Base-by-base conservation (phyloP, 352 stramenopile species). In the Phytophthora sp. region DNA sequence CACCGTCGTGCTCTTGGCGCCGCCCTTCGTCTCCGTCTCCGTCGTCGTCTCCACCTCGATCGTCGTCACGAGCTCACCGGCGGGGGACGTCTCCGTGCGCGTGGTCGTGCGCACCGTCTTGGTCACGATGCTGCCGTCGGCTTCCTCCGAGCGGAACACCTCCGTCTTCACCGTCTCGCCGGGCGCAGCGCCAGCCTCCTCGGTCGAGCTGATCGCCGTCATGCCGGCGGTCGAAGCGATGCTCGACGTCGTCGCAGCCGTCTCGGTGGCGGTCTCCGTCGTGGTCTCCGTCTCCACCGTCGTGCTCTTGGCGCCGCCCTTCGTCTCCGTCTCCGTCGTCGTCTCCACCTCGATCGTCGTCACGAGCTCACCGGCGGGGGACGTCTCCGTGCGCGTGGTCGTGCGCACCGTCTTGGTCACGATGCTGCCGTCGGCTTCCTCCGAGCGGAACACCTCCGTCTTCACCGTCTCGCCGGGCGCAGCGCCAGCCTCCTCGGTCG, bases 401-500 rank as follows among this genome's bases (percentile, higher is more conserved):
- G 45, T 54, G 45, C 45, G 45, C 27, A 54, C 32, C 45, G 45
- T 42, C 35, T 42, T 42, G 35, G 35, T 42, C 35, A 42, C 35
- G 35, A 42, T 42, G 35, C 35, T 42, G 35, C 35, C 35, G 35
- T 42, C 35, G 17, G 35, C 35, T 42, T 42, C 35, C 35, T 42
- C 35, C 35, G 35, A 42, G 35, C 35, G 35, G 35, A 42, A 42
- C 35, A 42, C 35, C 35, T 42, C 35, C 35, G 35, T 42, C 35
- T 42, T 42, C 35, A 42, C 35, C 35, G 35, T 42, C 35, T 42
- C 35, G 17, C 35, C 35, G 13, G 35, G 35, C 35, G 10, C 35
- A 26, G 15, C 17, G 17, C 35, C 35, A 23, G 35, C 35, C 35
- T 42, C 35, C 35, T 42, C 35, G 15, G 35, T 42, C 13, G 35